Base-by-base conservation (phyloP, 2,329 filamentous ascomycete genomes). In the Apiospora hydei region DNA sequence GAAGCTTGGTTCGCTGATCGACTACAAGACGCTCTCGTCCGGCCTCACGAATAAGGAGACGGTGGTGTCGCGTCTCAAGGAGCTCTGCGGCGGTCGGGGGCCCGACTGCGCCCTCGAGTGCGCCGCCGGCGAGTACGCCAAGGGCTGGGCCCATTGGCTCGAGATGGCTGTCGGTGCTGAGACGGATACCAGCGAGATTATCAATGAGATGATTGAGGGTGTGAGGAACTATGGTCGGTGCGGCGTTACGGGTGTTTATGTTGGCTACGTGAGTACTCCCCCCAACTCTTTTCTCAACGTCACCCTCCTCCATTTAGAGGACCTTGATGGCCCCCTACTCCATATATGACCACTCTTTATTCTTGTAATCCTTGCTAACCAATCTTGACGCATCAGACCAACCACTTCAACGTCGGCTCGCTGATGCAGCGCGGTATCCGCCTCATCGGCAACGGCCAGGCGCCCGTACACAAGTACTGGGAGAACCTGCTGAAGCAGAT, bases 341-440 rank as follows among this genome's bases (percentile, higher is more conserved):
- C 18, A 30, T 14, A 3, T 14, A 64, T 24, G 67, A 43, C 43
- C 51, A 70, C 11, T 41, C 21, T 10, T 16, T 26, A 41, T 49
- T 10, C 3, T 38, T 13, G 5, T n/a, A n/a, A 57, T 44, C 14
- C 16, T 18, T n/a, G 34, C 38, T 46, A 21, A n/a, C 24, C n/a
- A 10, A 38, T 16, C 11, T 64, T 72, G 57, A 24, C 38, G 3
- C 34, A 1, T 16, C 74, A 91, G 88, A 94, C 92, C 30, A 95
- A 94, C 82, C 92, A 94, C 81, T 94, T 96, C 86, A 94, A 94
- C 82, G 91, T 96, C 76, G 94, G 94, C 13, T 91, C 93, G 0
- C 80, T 97, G 18, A 97, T 97, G 94, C 90, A 97, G 83, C 91
- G 93, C 44, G 94, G 94, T n/a, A 90, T 97, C 76, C 91, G 93